Evolutionary conservation across 768 basidiomycete genomes (phyloP), one percentile per base, ranked within the genome.

Genomic region (Naganishia randhawae): DNA sequence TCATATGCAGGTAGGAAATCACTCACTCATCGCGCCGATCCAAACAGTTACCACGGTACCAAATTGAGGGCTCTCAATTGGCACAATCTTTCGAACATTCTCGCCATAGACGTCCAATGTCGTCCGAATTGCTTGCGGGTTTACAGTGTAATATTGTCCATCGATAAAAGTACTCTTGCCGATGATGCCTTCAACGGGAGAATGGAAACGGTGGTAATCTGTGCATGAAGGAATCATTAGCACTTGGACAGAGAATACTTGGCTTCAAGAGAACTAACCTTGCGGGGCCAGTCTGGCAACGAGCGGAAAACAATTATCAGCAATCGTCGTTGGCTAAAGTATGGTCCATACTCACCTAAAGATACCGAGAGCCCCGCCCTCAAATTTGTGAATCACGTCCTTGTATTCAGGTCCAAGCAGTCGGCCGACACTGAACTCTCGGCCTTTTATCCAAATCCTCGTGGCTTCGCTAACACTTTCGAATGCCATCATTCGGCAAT

Each of bases 121-220:
- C 0, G 91, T 91, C 3, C 95, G 85, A 71, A 99, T 89, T 0
- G 95, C 95, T 84, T 97, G 90, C 0, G 94, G 92, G 88, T 93
- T 95, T 70, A 96, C 95, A 0, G 96, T 97, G 80, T 96, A 98
- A 80, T 96, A 97, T 75, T 95, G 92, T 7, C 95, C 95, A 2
- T 86, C 72, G 65, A 97, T 89, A 74, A 89, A 85, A 7, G 85
- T 87, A 86, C 93, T 91, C 37, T 83, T 83, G 19, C 93, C 94
- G 32, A 98, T 85, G 41, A 78, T 85, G 0, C 75, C 77, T 33
- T 74, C 71, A 35, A 78, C 79, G 17, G 75, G 76, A 48, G 71
- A 78, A 67, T 82, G 82, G 84, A 93, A 96, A 0, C 94, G 88
- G 79, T 97, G 94, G 74, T 97, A 97, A 73, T 97, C 94, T 71